These are phyloP conservation scores for Cordyceps fumosorosea DNA, from an alignment of 2,329 filamentous ascomycete species.

Conservation along the genomic window DNA sequence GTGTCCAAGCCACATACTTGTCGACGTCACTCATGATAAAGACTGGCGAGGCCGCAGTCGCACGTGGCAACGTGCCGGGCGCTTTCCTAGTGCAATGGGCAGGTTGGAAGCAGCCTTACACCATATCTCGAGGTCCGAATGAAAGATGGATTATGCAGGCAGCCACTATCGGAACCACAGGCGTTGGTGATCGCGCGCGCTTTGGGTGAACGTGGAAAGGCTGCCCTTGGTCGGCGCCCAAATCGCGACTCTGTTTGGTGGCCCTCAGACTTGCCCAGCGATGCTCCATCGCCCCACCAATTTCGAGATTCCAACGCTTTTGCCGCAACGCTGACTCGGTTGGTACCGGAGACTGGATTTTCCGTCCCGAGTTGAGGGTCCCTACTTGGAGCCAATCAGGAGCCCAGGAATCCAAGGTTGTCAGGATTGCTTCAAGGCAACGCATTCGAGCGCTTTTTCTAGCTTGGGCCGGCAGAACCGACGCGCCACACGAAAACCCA, in stretches of 20 bases:
- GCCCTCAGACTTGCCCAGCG: neutral
- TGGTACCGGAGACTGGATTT: neutral
- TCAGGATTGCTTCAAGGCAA: neutral
- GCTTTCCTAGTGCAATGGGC: slow-evolving; percentile 11
- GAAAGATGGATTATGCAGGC: neutral
- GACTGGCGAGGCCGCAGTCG: slow-evolving; percentile 13
- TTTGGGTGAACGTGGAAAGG: neutral
- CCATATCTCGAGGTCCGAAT: neutral
- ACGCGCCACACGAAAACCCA: neutral
- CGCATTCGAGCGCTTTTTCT: slow-evolving; percentile 3
- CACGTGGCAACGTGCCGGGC: slow-evolving; percentile 19
- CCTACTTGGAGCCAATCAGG: neutral
- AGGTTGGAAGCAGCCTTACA: neutral
- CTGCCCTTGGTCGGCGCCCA: slow-evolving; percentile 1
- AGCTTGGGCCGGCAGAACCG: neutral
- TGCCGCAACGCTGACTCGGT: neutral
- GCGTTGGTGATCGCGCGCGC: neutral
- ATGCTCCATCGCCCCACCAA: slow-evolving; percentile 9
- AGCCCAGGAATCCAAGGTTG: slow-evolving; percentile 4
- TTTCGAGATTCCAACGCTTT: neutral
- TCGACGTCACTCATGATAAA: slow-evolving; percentile 84
- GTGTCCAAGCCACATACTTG: slow-evolving; percentile 50
- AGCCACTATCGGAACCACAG: neutral
- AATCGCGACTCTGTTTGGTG: neutral
- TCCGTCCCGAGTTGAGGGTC: neutral